Evolutionary conservation across 306 rosid species (phyloP).

Genomic region (Lupinus albus): DNA sequence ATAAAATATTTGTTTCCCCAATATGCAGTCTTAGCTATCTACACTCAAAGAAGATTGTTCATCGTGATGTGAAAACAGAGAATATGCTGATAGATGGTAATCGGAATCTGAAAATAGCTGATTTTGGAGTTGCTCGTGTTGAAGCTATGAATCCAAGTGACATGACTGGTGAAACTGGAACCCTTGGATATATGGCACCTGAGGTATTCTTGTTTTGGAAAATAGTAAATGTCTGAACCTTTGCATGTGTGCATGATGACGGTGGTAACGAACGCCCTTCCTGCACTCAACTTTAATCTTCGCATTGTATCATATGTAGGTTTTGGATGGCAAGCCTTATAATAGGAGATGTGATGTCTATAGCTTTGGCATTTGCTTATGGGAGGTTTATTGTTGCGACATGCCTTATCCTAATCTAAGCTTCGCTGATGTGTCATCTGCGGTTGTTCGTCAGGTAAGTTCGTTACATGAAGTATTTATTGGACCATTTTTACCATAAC

Average conservation of each 20-base stretch:
- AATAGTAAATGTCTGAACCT: background rate
- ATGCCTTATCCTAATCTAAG: conserved; percentile 86
- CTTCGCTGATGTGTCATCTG: conserved; percentile 74
- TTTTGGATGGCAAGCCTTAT: conserved; percentile 88
- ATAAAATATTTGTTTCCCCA: background rate
- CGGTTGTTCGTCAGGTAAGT: conserved; percentile 73
- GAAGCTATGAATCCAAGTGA: conserved; percentile 84
- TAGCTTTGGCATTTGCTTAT: conserved; percentile 88
- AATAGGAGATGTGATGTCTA: conserved; percentile 88
- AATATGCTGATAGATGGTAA: conserved; percentile 66
- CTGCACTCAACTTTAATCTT: conserved; percentile 23
- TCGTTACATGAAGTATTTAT: background rate
- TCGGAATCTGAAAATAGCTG: conserved; percentile 75
- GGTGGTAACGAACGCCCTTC: background rate
- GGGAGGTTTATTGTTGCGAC: conserved; percentile 91
- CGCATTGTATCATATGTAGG: conserved; percentile 51
- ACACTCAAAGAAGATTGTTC: conserved; percentile 81
- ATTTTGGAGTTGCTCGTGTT: conserved; percentile 92
- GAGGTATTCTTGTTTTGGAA: conserved; percentile 56
- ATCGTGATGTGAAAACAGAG: conserved; percentile 82
- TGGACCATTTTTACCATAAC: background rate
- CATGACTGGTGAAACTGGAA: conserved; percentile 97
- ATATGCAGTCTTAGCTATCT: conserved; percentile 71
- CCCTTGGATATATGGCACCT: conserved; percentile 93
- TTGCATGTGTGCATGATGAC: background rate